Evolutionary conservation across 129 eudicot genomes (phyloP), one percentile per base, ranked within the genome.

Genomic region (Escallonia herrerae): DNA sequence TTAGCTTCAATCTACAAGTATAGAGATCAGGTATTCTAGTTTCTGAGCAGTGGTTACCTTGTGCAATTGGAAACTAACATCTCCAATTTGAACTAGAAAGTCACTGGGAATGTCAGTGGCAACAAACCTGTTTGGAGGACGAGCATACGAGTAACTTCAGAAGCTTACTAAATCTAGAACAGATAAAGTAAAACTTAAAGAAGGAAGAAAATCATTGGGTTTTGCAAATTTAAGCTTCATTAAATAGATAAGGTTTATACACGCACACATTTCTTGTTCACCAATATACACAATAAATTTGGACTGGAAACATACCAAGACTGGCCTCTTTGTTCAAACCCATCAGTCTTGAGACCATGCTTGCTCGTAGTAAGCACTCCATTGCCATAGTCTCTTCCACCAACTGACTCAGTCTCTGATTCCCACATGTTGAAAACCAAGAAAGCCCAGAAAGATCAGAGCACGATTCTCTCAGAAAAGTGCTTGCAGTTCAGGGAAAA

Each of bases 61-160:
- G 82, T 87, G 97, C 54, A 91, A 73, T 80, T 91, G 90, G 84
- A 91, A 91, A 76, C 74, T 84, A 52, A 76, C 74, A 69, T 87
- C 97, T 63, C 88, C 95, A 67, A 91, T 78, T 74, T 84, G 90
- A 62, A 91, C 81, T 58, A 80, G n/a, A n/a, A 87, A 72, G 72
- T 91, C 95, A 83, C 94, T 87, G 71, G 97, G 97, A 45, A 91
- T 80, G 75, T 91, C 95, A 74, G 90, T 82, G 43, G 87, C 70
- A 64, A 77, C 97, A 76, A 55, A 74, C 97, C 97, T 84, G 61
- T 71, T 50, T 46, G 39, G 41, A 70, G 56, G 40, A 8, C 59
- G 60, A 74, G 37, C 54, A 49, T 63, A 57, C 49, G 61, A 56
- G 42, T 33, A 44, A n/a, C 7, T 6, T 43, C 12, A 42, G 22